Evolutionary conservation across 176 grass and related monocot species (phyloP), one percentile per base, ranked within the genome.

Genomic region (Pontederia crassipes): DNA sequence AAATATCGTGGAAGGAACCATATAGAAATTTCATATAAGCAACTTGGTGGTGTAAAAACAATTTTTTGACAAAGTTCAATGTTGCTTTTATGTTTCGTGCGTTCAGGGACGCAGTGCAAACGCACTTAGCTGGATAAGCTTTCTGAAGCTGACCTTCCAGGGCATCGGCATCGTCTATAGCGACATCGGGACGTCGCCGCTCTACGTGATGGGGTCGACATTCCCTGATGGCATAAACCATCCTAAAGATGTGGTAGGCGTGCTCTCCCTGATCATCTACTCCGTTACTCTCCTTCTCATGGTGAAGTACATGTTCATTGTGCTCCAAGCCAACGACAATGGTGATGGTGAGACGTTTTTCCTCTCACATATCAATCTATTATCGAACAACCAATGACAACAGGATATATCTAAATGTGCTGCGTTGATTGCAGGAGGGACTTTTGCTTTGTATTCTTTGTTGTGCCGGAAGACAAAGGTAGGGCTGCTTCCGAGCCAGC

Each of bases 401-500:
- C 20, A 55, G 51, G 9, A 17, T 55, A 49, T 54, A 55, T 55
- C 52, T 68, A 26, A 71, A 50, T 17, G 12, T 71, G 47, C 12
- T 59, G 12, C 8, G 16, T 45, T 11, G 62, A 75, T 77, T 58
- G 17, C 93, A 97, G 87, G 93, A 53, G 93, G 93, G 55, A 92
- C 84, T 61, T 98, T 98, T 98, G 93, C 87, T 14, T 68, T 98
- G 73, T 98, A 98, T 80, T 92, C 93, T 57, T 76, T 92, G 68
- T 88, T 92, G 47, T 88, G 84, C 69, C 88, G 93, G 85, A 83
- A 88, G 73, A 84, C 87, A 58, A 92, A 89, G 73, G 83, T 85
- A 54, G 80, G 84, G 80, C 76, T 98, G 57, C 83, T 92, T 72
- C 87, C 84, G 55, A 88, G 80, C 55, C 93, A 98, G 78, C 67